Conservation (phyloP, 805 yeast genomes). For the Candida coleopterorum region DNA sequence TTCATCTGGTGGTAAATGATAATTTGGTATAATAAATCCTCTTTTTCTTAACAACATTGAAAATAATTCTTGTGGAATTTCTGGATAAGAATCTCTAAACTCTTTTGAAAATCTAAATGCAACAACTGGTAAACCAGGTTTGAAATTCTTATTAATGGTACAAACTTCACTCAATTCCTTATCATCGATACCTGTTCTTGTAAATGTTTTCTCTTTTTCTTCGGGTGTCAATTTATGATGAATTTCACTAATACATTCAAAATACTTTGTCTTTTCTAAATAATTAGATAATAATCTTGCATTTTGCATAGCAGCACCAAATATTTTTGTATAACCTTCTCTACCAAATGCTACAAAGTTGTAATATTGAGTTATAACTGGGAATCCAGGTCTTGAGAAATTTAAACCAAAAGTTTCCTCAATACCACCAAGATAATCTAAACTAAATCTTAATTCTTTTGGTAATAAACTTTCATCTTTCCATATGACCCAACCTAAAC, state of each 20-base stretch:
- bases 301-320: slow-evolving; percentile 59
- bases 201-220: slow-evolving; percentile 15
- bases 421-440: slow-evolving; percentile 81
- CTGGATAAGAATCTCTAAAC: slow-evolving; percentile 60
- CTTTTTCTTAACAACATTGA: slow-evolving; percentile 69
- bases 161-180: slow-evolving; percentile 1
- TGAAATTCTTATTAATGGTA: slow-evolving; percentile 41
- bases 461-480: slow-evolving; percentile 62
- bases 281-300: slow-evolving; percentile 65
- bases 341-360: slow-evolving; percentile 68
- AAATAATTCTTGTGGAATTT: slow-evolving; percentile 74
- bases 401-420: slow-evolving; percentile 85
- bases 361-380: slow-evolving; percentile 83
- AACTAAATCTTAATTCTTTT: slow-evolving; percentile 64
- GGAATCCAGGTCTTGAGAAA: slow-evolving; percentile 91
- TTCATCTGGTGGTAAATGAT: slow-evolving; percentile 68
- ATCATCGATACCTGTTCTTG: slow-evolving; percentile 9
- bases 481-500: slow-evolving; percentile 92
- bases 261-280: slow-evolving; percentile 61
- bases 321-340: slow-evolving; percentile 64
- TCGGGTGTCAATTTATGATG: slow-evolving; percentile 50
- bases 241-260: slow-evolving; percentile 70
- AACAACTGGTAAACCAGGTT: slow-evolving; percentile 85
- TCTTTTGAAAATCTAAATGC: slow-evolving; percentile 69
- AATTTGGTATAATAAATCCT: slow-evolving; percentile 89